These are phyloP conservation scores for Fusarium paranaense DNA, from an alignment of 2,329 filamentous ascomycete species.

Conservation along the genomic window DNA sequence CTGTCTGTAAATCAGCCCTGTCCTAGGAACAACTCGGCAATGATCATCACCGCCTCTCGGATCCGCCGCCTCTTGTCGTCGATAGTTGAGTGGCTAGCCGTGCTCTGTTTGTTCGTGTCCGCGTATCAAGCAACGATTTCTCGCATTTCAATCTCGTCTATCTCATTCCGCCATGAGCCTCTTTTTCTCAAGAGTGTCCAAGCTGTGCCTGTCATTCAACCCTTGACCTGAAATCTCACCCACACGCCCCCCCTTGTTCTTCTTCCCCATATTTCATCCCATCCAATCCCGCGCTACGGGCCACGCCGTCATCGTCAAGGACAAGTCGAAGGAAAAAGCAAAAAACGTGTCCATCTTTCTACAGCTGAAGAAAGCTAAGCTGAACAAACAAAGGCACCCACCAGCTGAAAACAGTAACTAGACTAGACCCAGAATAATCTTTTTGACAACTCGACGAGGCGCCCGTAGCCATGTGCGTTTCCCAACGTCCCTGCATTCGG, in stretches of 20 bases:
- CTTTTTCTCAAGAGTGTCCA: not conserved
- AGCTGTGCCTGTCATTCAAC: not conserved
- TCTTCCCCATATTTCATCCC: conserved; percentile 1
- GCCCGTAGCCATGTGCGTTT: conserved; percentile 29
- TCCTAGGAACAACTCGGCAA: conserved; percentile 5
- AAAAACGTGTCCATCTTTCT: not conserved
- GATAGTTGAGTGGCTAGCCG: not conserved
- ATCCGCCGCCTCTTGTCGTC: not conserved
- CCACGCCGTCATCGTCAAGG: not conserved
- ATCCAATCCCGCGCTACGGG: not conserved
- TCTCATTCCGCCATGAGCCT: not conserved
- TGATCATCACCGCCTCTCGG: conserved; percentile 12
- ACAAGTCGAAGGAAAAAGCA: not conserved
- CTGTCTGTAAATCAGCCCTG: conserved; percentile 18
- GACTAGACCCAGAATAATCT: not conserved
- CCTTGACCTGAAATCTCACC: not conserved
- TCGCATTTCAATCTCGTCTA: conserved; percentile 15
- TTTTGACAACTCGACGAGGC: not conserved
- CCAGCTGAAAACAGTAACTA: not conserved
- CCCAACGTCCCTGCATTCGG: conserved; percentile 39
- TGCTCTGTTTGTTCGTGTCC: not conserved
- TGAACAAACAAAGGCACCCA: not conserved
- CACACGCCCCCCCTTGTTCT: not conserved
- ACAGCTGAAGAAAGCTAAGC: not conserved
- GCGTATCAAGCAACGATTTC: not conserved